Evolutionary conservation across 306 rosid genomes (phyloP).

Genomic region (Comarum palustre): DNA sequence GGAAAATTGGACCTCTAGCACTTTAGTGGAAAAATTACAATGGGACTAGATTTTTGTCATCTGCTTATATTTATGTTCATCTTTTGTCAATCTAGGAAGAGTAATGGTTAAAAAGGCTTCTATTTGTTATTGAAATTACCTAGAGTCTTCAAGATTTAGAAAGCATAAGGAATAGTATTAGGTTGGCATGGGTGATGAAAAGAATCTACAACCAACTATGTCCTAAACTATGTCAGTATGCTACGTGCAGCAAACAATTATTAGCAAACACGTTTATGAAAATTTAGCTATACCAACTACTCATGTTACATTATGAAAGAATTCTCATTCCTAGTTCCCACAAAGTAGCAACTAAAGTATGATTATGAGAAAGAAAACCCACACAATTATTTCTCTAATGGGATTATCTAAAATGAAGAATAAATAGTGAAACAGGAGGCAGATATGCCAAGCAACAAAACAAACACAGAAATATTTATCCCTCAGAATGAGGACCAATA

Average conservation of each 20-base stretch:
- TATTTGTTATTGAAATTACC: neutral
- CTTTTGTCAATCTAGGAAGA: neutral
- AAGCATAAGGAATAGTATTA: neutral
- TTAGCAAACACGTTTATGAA: neutral
- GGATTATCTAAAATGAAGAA: neutral
- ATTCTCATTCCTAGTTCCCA: neutral
- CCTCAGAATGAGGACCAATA: neutral
- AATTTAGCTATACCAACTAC: neutral
- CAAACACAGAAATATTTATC: neutral
- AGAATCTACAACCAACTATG: neutral
- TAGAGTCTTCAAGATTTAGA: no score
- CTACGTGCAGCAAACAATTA: neutral
- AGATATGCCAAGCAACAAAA: neutral
- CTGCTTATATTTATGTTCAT: neutral
- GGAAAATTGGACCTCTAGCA: neutral
- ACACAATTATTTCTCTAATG: neutral
- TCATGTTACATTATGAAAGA: neutral
- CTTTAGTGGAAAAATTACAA: neutral
- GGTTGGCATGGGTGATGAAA: neutral
- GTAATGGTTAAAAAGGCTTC: neutral
- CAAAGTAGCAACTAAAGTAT: neutral
- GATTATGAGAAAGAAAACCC: neutral
- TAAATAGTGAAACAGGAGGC: neutral
- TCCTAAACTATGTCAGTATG: neutral
- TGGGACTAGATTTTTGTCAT: neutral